Evolutionary conservation across 176 grass and related monocot species (phyloP), one percentile per base, ranked within the genome.

Genomic region (Juncus effusus): DNA sequence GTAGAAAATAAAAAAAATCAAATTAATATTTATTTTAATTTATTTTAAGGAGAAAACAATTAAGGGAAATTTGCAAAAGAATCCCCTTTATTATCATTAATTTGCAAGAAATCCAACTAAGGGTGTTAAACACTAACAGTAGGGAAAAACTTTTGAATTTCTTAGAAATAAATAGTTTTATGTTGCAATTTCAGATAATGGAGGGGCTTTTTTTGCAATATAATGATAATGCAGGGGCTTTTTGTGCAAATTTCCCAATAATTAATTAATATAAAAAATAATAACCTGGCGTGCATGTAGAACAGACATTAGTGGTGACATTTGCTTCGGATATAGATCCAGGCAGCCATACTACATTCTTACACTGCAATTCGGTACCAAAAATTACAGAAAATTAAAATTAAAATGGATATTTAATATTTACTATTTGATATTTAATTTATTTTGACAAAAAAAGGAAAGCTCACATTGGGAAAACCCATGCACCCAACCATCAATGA

Each of bases 291-390:
- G 63, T 38, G 16, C 93, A 96, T 61, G 52, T 86, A 67, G 85
- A 74, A 70, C 93, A 97, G 77, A 91, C 56, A 77, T 97, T 75
- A 54, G 74, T 71, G 14, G 88, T 89, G 40, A 97, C 78, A 69
- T 74, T 42, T 19, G 88, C 93, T 79, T 92, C 93, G 67, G 82
- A 83, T 79, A 97, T 13, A 19, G 85, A 91, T 59, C 85, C 82
- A 19, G 93, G 93, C 45, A 97, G 93, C 93, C 93, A 97, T 64
- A 91, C 87, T 40, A 89, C 93, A 51, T 84, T 97, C 69, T 85
- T 81, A 84, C 93, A 97, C 93, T 89, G 85, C 55, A 78, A 84
- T 73, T 63, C 84, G 28, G 51, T 58, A 71, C 13, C 11, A 11
- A 42, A 69, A 38, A 12, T 54, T 19, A 51, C 65, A 14, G 55